These are phyloP conservation scores for Magnolia kwangsiensis DNA, from an alignment of 164 flowering plant genomes.

Conservation along the genomic window DNA sequence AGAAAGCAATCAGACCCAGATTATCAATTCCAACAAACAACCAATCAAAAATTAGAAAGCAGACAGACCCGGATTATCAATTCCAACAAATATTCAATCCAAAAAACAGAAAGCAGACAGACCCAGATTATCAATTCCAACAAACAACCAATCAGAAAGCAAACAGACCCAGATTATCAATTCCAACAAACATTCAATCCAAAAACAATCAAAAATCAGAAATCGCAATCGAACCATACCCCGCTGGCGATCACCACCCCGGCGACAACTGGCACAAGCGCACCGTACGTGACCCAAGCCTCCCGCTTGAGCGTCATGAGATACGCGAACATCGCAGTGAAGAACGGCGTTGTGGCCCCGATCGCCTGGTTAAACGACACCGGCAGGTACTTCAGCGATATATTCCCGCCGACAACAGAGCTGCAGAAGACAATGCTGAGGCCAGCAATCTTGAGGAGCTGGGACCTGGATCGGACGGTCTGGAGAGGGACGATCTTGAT, in stretches of 20 bases:
- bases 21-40: background rate
- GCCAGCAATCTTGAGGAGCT: slow-evolving; percentile 56
- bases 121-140: background rate
- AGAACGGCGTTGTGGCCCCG: slow-evolving; percentile 80
- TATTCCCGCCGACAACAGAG: slow-evolving; percentile 76
- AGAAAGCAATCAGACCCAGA: background rate
- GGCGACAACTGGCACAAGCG: slow-evolving; percentile 68
- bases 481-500: slow-evolving; percentile 60
- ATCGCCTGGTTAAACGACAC: slow-evolving; percentile 84
- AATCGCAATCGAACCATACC: slow-evolving; percentile 27
- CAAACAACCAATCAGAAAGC: background rate
- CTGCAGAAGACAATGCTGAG: slow-evolving; percentile 64
- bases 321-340: slow-evolving; percentile 72
- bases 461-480: slow-evolving; percentile 48
- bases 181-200: background rate
- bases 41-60: background rate
- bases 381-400: slow-evolving; percentile 63
- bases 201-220: background rate
- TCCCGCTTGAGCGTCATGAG: slow-evolving; percentile 62
- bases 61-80: background rate
- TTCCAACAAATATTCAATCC: background rate
- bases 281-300: slow-evolving; percentile 74
- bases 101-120: background rate
- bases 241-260: slow-evolving; percentile 81
- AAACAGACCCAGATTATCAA: background rate